Base-by-base conservation (phyloP, 2,329 filamentous ascomycete species). In the Cyphellophora europaea region DNA sequence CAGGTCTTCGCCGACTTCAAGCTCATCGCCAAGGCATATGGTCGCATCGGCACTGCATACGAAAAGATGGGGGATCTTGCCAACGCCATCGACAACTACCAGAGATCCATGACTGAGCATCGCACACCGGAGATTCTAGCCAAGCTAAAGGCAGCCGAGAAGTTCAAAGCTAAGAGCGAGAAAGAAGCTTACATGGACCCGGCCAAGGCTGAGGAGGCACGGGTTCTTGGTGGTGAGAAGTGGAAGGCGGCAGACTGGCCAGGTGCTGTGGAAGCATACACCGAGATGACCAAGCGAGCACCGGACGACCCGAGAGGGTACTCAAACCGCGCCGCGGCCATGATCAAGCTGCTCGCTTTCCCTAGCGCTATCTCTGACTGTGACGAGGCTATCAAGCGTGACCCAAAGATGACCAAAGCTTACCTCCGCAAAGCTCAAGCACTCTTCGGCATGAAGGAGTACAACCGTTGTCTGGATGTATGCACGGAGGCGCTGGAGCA, bases 221-320 rank as follows among this genome's bases (percentile, higher is more conserved):
- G 91, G 49, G 85, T 94, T 59, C 78, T 93, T 40, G 91, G 91
- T 29, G 95, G 95, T 65, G 77, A 84, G 61, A 93, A 93, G 64
- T 98, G 98, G 74, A 96, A 96, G 71, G 86, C 87, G 52, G 80
- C 75, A 19, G 88, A 98, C 63, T 96, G 88, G 83, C 89, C 91
- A 8, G 91, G 76, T 35, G 91, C 91, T 6, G 88, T 98, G 17
- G 87, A 86, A 29, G 86, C 89, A 1, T 98, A 98, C 68, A 77
- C 71, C 1, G 91, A 98, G 67, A 95, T 96, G 88, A 82, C 82
- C 62, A 95, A 95, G 74, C 87, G 91, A 39, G 82, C 86, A 1
- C 91, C 93, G 5, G 74, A 93, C 1, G 91, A 98, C 55, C 81
- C 91, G 27, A 80, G 93, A 50, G 89, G 91, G 28, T 98, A 91